These are phyloP conservation scores for Orbilia quercus DNA, from an alignment of 2,329 filamentous ascomycete genomes.

Conservation along the genomic window DNA sequence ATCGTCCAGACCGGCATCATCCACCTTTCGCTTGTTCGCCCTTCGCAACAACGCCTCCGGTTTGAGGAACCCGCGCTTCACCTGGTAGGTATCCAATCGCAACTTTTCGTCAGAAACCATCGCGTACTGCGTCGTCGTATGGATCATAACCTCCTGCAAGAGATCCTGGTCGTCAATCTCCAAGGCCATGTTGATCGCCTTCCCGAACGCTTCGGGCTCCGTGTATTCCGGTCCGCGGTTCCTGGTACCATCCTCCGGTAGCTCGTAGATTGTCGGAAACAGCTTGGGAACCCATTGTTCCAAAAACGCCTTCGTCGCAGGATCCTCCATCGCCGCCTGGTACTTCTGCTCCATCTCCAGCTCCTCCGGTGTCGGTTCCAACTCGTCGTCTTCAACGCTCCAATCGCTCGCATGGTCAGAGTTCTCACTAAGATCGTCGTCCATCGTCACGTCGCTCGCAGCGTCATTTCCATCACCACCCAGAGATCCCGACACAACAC, in stretches of 20 bases:
- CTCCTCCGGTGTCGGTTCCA: conserved; percentile 6
- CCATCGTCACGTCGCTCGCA: conserved; percentile 39
- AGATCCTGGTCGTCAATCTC: conserved; percentile 49
- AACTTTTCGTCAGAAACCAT: conserved; percentile 46
- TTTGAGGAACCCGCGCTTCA: conserved; percentile 51
- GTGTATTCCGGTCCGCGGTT: conserved; percentile 39
- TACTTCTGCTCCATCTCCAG: conserved; percentile 31
- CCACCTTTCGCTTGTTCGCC: conserved; percentile 34
- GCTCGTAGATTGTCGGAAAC: conserved; percentile 43
- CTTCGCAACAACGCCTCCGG: conserved; percentile 28
- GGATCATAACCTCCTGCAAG: conserved; percentile 29
- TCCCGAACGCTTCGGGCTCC: conserved; percentile 21
- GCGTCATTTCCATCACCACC: conserved; percentile 32
- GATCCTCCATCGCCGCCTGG: conserved; percentile 26
- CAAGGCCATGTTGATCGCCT: conserved; percentile 37
- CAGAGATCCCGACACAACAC: conserved; percentile 41
- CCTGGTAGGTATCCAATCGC: conserved; percentile 37
- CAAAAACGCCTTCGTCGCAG: conserved; percentile 30
- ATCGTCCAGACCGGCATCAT: conserved; percentile 45
- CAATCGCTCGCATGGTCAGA: conserved; percentile 50
- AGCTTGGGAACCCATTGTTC: conserved; percentile 37
- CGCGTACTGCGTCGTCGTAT: conserved; percentile 35
- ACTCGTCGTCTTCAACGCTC: conserved; percentile 35
- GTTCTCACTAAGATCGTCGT: conserved; percentile 43
- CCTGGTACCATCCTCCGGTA: conserved; percentile 31